Evolutionary conservation across 129 eudicot species (phyloP), one percentile per base, ranked within the genome.

Genomic region (Centella asiatica): DNA sequence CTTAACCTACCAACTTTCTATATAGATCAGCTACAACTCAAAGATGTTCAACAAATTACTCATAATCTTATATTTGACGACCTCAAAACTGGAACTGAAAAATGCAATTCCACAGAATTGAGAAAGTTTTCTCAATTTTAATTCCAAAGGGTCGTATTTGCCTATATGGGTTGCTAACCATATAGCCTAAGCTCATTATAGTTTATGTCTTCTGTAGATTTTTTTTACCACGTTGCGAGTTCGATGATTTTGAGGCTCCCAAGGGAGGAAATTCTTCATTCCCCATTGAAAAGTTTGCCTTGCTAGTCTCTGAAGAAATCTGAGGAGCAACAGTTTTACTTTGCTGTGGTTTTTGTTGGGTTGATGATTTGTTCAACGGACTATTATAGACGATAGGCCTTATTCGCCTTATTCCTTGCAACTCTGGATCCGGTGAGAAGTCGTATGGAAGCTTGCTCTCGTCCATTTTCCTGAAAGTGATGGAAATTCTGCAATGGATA

Each of bases 391-490:
- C 20, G 28, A 85, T 55, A 49, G 79, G 88, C 46, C 61, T 72
- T 37, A 85, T 42, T 36, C 71, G 88, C 46, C 61, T 72, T 37
- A 85, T 42, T 36, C 71, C 76, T 42, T 51, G 74, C 57, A 85
- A 66, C 69, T 85, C 84, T 0, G 83, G 83, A 51, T 76, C 80
- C 0, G 81, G 74, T 15, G 69, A 19, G 60, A 71, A 82, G n/a
- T 49, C 22, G 57, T 68, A 82, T 15, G 89, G 95, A 12, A 82
- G 65, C 74, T 79, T 85, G 64, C 67, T 79, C 45, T 76, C 81
- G 8, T 82, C 83, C 95, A 85, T 85, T 67, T 57, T 82, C 63
- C 89, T 73, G 56, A 82, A 85, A 4, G 95, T 85, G 52, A 85
- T 80, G 4, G 95, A 85, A 53, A 85, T 85, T 64, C 95, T 85